Evolutionary conservation across 2,329 filamentous ascomycete genomes (phyloP).

Genomic region (Chrysoporthe deuterocubensis): DNA sequence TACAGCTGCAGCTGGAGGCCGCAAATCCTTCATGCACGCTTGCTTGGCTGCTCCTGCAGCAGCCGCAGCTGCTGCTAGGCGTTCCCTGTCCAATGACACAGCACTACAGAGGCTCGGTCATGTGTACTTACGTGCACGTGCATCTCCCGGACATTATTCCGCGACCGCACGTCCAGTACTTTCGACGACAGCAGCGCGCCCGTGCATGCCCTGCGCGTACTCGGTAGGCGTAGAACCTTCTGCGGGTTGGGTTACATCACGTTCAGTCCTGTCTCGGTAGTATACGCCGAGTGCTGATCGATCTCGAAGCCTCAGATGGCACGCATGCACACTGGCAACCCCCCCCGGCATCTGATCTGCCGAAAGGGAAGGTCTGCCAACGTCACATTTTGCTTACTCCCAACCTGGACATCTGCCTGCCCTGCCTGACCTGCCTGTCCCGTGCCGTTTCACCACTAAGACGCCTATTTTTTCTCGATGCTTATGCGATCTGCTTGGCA

Average conservation of each 20-base stretch:
- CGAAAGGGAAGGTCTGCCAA: not conserved
- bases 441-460: not conserved
- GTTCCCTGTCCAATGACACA: conserved; percentile 18
- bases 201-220: not conserved
- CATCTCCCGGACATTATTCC: not conserved
- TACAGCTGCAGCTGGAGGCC: conserved; percentile 14
- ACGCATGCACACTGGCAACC: not conserved
- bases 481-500: conserved; percentile 3
- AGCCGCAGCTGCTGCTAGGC: conserved; percentile 15
- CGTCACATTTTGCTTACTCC: conserved; percentile 3
- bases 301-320: conserved; percentile 1
- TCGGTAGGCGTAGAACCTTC: not conserved
- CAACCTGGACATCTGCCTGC: not conserved
- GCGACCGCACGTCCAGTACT: not conserved
- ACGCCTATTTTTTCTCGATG: not conserved
- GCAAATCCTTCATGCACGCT: conserved; percentile 9
- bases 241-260: not conserved
- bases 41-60: conserved; percentile 10
- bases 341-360: not conserved
- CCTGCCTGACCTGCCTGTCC: not conserved
- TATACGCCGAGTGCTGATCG: not conserved
- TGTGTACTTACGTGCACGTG: conserved; percentile 11
- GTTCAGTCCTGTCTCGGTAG: not conserved
- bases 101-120: not conserved
- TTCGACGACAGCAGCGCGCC: not conserved